Evolutionary conservation across 805 yeast genomes (phyloP), one percentile per base, ranked within the genome.

Genomic region (Starmerella sp.): DNA sequence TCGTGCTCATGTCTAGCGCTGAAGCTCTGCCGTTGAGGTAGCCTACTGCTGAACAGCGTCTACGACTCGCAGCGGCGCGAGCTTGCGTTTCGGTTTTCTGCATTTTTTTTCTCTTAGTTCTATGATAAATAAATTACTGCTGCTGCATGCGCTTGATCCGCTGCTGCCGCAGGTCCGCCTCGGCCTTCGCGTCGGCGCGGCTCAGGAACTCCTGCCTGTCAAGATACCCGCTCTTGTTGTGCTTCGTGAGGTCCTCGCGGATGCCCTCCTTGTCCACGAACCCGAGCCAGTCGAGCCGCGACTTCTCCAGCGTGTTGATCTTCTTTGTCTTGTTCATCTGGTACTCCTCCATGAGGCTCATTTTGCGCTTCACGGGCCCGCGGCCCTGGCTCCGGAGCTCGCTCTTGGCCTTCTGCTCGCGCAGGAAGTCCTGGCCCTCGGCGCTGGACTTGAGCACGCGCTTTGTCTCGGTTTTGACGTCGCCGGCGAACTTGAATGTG

Each of bases 281-380:
- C 48, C 86, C 80, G 0, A 95, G 95, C 95, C 97, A 93, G 69
- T 93, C 98, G 51, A 93, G 74, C 59, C 95, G 75, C 0, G 95
- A 86, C 69, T 93, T 93, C 67, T 93, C 97, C 60, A 93, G 73
- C 0, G 98, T 93, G 29, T 95, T 86, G 58, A 93, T 74, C 66
- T 88, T 91, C 35, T 86, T 81, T 61, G 84, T 82, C 59, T 83
- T 79, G 3, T 85, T 75, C 10, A 82, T 77, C 45, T 79, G 73
- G 47, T 88, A 77, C 38, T 89, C 89, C 54, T 83, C 86, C 66
- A 86, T 90, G 7, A 89, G 71, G 34, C 87, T 70, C 30, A 91
- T 82, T 3, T 86, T 83, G 60, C 95, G 75, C 65, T 86, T 88
- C 49, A 57, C 66, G 11, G 62, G 62, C n/a, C 59, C 64, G 5